Conservation (phyloP, 176 grass and related monocot genomes). For the Ampelocalamus luodianensis region DNA sequence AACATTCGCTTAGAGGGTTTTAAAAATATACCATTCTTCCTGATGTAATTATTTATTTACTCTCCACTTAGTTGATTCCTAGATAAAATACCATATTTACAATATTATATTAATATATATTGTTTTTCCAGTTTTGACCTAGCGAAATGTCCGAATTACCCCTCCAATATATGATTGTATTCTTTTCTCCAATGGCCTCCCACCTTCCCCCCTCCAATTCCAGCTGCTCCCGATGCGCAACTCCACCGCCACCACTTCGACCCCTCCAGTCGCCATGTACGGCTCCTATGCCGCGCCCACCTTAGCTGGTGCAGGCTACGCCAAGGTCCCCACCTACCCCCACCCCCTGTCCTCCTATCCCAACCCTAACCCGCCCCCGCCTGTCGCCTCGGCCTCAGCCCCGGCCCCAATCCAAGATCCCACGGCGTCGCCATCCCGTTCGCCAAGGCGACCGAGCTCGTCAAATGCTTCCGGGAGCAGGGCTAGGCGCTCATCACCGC, state of each 20-base stretch:
- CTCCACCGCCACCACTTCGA: slow-evolving; percentile 25
- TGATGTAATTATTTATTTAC: no score
- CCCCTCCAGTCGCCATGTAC: slow-evolving; percentile 39
- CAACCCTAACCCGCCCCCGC: neutral
- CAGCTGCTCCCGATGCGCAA: slow-evolving; percentile 32
- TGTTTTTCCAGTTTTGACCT: no score
- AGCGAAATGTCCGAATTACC: no score
- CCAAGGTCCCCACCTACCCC: slow-evolving; percentile 55
- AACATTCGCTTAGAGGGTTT: no score
- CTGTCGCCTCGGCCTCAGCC: neutral
- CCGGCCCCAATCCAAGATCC: slow-evolving; percentile 30
- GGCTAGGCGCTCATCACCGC: slow-evolving; percentile 69
- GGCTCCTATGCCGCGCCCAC: slow-evolving; percentile 45
- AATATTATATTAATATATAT: no score
- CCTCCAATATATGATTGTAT: no score
- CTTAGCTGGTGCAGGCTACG: no score
- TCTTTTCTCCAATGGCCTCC: neutral
- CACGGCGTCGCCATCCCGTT: slow-evolving; percentile 50
- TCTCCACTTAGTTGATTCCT: no score
- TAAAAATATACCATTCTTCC: no score
- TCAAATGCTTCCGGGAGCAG: slow-evolving; percentile 70
- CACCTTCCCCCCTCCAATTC: slow-evolving; percentile 14
- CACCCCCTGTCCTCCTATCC: slow-evolving; percentile 51
- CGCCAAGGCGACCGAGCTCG: slow-evolving; percentile 57
- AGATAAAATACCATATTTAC: no score